These are phyloP conservation scores for Tetraselmis chui DNA, from an alignment of 139 green algal genomes.

Conservation along the genomic window DNA sequence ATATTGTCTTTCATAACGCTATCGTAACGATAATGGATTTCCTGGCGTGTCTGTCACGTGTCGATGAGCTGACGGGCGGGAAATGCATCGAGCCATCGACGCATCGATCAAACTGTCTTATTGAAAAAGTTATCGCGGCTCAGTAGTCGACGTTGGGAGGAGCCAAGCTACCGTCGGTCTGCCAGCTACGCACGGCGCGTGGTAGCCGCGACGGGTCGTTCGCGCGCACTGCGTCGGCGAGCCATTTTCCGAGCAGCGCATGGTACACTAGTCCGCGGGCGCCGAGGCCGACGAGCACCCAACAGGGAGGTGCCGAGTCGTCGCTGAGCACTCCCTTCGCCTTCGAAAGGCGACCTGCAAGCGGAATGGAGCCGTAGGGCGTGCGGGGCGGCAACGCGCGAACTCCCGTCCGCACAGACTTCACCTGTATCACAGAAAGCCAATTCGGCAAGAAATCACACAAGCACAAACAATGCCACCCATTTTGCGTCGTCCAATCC, in stretches of 20 bases:
- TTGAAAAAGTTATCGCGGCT: too few relatives aligned
- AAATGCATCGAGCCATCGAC: too few relatives aligned
- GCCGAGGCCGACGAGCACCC: constrained; percentile 66
- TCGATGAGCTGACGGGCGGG: too few relatives aligned
- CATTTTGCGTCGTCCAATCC: too few relatives aligned
- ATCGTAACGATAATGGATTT: too few relatives aligned
- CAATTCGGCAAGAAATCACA: too few relatives aligned
- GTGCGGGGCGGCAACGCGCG: constrained; percentile 59
- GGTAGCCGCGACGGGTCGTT: constrained; percentile 29
- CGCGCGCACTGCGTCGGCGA: constrained; percentile 46
- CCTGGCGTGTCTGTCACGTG: too few relatives aligned
- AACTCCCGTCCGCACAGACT: constrained; percentile 48
- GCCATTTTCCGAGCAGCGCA: constrained; percentile 51
- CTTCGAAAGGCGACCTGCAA: constrained; percentile 36
- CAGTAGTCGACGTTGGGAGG: neutral
- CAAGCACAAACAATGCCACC: too few relatives aligned
- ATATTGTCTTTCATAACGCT: too few relatives aligned
- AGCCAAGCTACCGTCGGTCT: neutral
- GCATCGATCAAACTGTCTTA: too few relatives aligned
- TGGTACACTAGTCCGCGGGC: constrained; percentile 80
- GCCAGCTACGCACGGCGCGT: constrained; percentile 42
- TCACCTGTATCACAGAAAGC: too few relatives aligned
- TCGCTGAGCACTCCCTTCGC: too few relatives aligned
- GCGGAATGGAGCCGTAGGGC: constrained; percentile 49
- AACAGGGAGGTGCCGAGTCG: constrained; percentile 28